Evolutionary conservation across 2,329 filamentous ascomycete genomes (phyloP).

Genomic region (Stenocarpella maydis): DNA sequence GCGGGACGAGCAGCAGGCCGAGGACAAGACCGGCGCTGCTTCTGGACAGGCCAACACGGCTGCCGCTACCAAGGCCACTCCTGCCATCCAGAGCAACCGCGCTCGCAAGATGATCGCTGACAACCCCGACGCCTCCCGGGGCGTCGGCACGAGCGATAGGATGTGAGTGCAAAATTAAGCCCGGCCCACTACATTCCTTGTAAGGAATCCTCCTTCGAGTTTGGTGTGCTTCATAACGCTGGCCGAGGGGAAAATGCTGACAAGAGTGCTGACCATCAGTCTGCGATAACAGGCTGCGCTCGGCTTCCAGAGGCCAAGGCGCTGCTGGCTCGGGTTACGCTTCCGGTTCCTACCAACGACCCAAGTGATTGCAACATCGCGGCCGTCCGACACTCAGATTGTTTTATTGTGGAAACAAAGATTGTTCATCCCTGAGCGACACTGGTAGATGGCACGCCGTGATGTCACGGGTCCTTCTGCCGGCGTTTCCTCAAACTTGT

Average conservation of each 20-base stretch:
- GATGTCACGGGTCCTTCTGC: conserved; percentile 44
- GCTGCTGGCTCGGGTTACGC: conserved; percentile 50
- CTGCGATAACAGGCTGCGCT: conserved; percentile 87
- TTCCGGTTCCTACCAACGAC: conserved; percentile 50
- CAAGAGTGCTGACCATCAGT: conserved; percentile 84
- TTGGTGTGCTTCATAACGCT: conserved; percentile 81
- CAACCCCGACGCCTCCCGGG: conserved; percentile 76
- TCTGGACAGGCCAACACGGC: conserved; percentile 66
- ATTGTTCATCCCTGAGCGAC: conserved; percentile 37
- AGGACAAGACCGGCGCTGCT: conserved; percentile 77
- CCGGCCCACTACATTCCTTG: conserved; percentile 74
- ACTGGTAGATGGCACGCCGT: conserved; percentile 45
- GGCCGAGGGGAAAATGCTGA: conserved; percentile 78
- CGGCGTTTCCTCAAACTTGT: conserved; percentile 31
- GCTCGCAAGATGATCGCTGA: conserved; percentile 84
- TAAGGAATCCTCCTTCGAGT: conserved; percentile 90
- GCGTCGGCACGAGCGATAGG: conserved; percentile 84
- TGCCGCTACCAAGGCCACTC: conserved; percentile 66
- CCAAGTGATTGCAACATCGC: conserved; percentile 49
- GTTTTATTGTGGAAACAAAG: conserved; percentile 37
- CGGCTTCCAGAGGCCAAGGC: conserved; percentile 73
- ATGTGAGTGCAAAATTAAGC: conserved; percentile 86
- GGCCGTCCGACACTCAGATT: conserved; percentile 38
- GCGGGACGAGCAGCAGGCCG: conserved; percentile 78
- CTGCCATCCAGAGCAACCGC: conserved; percentile 76